Evolutionary conservation across 2,329 filamentous ascomycete species (phyloP).

Genomic region (Niveomyces coronatus): DNA sequence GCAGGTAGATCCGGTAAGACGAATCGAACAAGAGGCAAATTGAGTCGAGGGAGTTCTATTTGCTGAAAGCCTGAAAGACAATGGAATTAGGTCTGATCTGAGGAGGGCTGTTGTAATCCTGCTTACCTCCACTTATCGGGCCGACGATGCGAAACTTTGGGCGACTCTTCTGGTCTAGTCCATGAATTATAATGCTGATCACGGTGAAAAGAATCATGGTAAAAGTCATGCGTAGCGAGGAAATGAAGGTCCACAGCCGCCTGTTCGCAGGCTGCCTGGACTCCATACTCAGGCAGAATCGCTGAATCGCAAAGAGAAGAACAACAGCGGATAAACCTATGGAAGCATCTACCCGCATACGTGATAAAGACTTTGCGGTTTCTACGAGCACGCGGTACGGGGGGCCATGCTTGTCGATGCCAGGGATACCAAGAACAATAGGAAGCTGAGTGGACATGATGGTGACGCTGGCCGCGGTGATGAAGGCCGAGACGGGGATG

Average conservation of each 20-base stretch:
- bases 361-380: constrained; percentile 28
- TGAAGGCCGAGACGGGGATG: constrained; percentile 39
- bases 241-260: constrained; percentile 61
- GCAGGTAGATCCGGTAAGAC: constrained; percentile 57
- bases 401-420: constrained; percentile 33
- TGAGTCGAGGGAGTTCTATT: constrained; percentile 48
- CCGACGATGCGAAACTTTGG: constrained; percentile 52
- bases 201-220: constrained; percentile 67
- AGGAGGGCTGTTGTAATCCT: no score
- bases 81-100: not conserved
- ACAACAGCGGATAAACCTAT: constrained; percentile 59
- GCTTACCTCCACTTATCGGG: constrained; percentile 48
- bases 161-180: constrained; percentile 31
- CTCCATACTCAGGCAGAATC: constrained; percentile 48
- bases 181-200: constrained; percentile 59
- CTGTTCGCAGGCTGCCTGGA: constrained; percentile 47
- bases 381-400: constrained; percentile 36
- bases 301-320: constrained; percentile 56
- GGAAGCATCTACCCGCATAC: constrained; percentile 54
- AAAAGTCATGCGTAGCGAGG: constrained; percentile 66
- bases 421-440: constrained; percentile 30
- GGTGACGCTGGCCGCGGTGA: constrained; percentile 40
- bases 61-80: constrained; percentile 45
- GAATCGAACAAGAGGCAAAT: constrained; percentile 41
- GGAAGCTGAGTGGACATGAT: constrained; percentile 39